Base-by-base conservation (phyloP, 1,139 yeast genomes). In the Arxiozyma telluris region DNA sequence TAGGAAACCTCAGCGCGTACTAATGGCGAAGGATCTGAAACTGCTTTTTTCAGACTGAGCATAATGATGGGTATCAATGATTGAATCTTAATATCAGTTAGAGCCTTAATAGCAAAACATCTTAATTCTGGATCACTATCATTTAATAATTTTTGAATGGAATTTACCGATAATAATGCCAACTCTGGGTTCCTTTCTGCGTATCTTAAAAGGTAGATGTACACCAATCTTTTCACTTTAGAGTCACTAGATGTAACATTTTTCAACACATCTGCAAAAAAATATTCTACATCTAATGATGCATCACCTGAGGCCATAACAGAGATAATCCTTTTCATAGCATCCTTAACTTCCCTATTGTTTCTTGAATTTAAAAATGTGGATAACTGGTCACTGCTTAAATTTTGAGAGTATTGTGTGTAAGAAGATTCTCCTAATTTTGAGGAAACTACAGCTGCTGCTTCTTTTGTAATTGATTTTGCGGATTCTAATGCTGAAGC, bases 161-260 rank as follows among this genome's bases (percentile, higher is more conserved):
- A 87, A 70, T 94, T 94, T 61, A 94, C 87, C 0, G 96, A 83
- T 51, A 94, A 74, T 39, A 94, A 76, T 0, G 98, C 95, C 20
- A 89, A 77, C 67, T 91, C 96, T 5, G 95, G 96, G 61, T 89
- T 93, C 50, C 77, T 73, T 59, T 88, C 96, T 17, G 96, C 95
- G 68, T 82, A 91, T 53, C 87, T 77, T 38, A 84, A 73, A 52
- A 93, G 72, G 63, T 89, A 90, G 0, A 86, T 76, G 69, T 89
- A 83, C 5, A 93, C 96, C 66, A 93, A 75, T 62, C 84, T 83
- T 57, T 88, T 80, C 47, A 89, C 80, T 60, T 83, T 86, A 41
- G 82, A 66, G 61, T 83, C 87, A 15, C 80, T 66, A 17, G 93
- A 83, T 3, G 91, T 87, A 48, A 91, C 83, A 67, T 90, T 90